Percentiles rank a stretch among this genome's conserved stretches.
Conservation (phyloP, 2,329 filamentous ascomycete genomes). For the Macrophomina tecta region DNA sequence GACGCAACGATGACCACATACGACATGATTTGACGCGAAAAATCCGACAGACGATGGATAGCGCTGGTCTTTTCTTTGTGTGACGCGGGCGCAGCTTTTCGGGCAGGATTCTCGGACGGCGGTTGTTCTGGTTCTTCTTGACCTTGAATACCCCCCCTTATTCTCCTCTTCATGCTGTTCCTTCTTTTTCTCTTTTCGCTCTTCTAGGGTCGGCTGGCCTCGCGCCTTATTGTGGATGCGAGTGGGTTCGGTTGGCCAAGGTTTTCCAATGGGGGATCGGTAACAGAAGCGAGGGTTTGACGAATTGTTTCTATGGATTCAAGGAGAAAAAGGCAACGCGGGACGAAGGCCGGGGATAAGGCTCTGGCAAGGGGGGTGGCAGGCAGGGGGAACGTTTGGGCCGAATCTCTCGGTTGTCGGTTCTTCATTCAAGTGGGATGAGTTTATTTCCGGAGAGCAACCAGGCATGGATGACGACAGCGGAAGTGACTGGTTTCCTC, state of each 20-base stretch:
- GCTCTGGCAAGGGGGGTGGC: background rate
- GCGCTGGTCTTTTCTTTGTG: constrained; percentile 2
- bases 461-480: background rate
- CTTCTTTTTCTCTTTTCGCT: background rate
- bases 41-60: background rate
- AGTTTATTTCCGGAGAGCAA: background rate
- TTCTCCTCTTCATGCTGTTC: constrained; percentile 6
- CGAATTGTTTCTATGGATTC: background rate
- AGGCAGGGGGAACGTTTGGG: background rate
- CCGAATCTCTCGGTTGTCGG: background rate
- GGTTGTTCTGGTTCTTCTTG: constrained; percentile 17
- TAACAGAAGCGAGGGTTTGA: background rate
- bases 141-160: constrained; percentile 22
- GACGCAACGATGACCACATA: constrained; percentile 14
- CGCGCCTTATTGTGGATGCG: background rate
- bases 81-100: constrained; percentile 9
- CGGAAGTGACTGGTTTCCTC: background rate
- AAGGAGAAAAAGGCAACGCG: background rate
- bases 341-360: background rate
- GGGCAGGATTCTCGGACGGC: constrained; percentile 9
- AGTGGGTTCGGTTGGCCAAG: background rate
- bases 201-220: background rate
- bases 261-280: background rate
- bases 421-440: background rate
- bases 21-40: constrained; percentile 11